Conservation (phyloP, 192 early-diverging fungal species). For the Coemansia sp. region DNA sequence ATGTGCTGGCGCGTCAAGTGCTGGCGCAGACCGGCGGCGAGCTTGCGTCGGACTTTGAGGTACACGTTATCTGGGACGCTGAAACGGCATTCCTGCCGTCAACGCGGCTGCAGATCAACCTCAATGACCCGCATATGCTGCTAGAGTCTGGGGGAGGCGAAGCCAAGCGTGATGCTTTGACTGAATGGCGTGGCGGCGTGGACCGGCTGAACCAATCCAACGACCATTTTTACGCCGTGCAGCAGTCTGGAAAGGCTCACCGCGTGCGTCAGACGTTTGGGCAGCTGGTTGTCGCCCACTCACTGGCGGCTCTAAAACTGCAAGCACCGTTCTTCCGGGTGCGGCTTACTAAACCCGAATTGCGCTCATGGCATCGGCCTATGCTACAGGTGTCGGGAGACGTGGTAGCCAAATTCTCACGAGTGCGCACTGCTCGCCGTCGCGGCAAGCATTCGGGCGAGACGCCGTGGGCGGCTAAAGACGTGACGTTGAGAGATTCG, state of each 20-base stretch:
- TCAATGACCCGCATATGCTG: conserved; percentile 78
- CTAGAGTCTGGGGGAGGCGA: conserved; percentile 64
- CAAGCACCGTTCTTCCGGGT: conserved; percentile 83
- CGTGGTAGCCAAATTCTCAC: conserved; percentile 68
- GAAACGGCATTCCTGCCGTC: conserved; percentile 59
- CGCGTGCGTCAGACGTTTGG: conserved; percentile 88
- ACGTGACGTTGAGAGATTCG: conserved; percentile 87
- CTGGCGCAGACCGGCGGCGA: conserved; percentile 25
- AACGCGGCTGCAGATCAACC: conserved; percentile 61
- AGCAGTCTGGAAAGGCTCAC: conserved; percentile 65
- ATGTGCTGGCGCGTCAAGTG: conserved; percentile 14
- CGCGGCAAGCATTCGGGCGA: conserved; percentile 70
- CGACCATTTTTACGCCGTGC: conserved; percentile 82
- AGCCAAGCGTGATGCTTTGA: conserved; percentile 60
- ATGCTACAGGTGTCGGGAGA: conserved; percentile 66
- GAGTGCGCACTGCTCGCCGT: conserved; percentile 72
- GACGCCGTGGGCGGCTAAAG: conserved; percentile 78
- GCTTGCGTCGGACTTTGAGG: conserved; percentile 62
- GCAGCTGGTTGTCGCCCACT: conserved; percentile 80
- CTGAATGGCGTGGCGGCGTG: conserved; percentile 48
- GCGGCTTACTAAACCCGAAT: conserved; percentile 74
- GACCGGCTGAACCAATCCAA: conserved; percentile 88
- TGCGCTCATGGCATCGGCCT: conserved; percentile 90
- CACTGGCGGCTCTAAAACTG: conserved; percentile 82
- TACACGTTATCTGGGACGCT: conserved; percentile 81